Percentiles rank a stretch among this genome's conserved stretches.
Evolutionary conservation across 2,329 filamentous ascomycete species (phyloP).

Genomic region (Paraphaeosphaeria minitans): DNA sequence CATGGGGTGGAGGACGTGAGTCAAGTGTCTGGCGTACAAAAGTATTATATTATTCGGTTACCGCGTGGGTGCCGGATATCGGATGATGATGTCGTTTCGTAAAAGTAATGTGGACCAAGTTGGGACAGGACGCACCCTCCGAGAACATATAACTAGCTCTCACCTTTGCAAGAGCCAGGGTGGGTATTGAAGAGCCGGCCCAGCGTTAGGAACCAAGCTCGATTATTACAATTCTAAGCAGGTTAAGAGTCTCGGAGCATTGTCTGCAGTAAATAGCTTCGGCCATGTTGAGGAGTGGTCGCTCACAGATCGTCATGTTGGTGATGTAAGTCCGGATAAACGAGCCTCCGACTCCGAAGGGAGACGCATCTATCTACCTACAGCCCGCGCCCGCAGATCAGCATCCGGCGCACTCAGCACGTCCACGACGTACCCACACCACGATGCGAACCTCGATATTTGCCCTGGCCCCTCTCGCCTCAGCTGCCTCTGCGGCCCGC

Average conservation of each 20-base stretch:
- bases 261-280: neutral
- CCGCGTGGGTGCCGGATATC: too few species aligned
- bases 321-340: neutral
- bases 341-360: constrained; percentile 1
- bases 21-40: too few species aligned
- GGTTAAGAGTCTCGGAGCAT: neutral
- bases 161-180: too few species aligned
- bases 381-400: constrained; percentile 1
- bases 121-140: too few species aligned
- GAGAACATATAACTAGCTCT: too few species aligned
- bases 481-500: constrained; percentile 48
- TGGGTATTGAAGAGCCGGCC: too few species aligned
- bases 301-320: neutral
- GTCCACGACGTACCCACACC: constrained; percentile 9
- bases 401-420: constrained; percentile 5
- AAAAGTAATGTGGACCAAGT: too few species aligned
- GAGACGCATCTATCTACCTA: constrained; percentile 14
- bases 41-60: too few species aligned
- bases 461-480: constrained; percentile 50
- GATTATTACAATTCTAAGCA: too few species aligned
- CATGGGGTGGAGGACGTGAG: too few species aligned
- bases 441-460: constrained; percentile 43
- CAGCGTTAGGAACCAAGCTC: too few species aligned
- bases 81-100: too few species aligned
- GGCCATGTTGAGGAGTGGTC: neutral